A percentile compares a stretch with the other conserved stretches of the same genome.
These are phyloP conservation scores for Diplocarpon mali DNA, from an alignment of 2,329 filamentous ascomycete genomes.

Conservation along the genomic window DNA sequence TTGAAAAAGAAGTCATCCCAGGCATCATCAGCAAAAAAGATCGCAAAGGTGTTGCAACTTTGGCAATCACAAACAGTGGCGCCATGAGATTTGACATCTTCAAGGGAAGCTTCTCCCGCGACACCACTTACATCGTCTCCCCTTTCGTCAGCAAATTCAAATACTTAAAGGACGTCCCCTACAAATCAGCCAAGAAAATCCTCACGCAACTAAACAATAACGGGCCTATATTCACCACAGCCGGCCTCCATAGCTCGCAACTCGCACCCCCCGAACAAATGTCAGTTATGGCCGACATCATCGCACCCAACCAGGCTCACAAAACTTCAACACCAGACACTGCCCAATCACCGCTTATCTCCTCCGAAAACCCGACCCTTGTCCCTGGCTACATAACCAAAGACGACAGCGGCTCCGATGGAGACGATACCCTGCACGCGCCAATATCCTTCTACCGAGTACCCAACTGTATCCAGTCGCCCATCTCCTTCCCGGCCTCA, in stretches of 20 bases:
- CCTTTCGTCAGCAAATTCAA: constrained; percentile 75
- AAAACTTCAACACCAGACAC: constrained; percentile 15
- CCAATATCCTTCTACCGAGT: constrained; percentile 63
- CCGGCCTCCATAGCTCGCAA: constrained; percentile 22
- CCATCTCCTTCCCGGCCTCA: constrained; percentile 46
- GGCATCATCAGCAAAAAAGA: constrained; percentile 47
- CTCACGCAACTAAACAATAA: constrained; percentile 46
- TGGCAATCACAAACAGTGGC: constrained; percentile 80
- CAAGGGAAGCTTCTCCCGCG: constrained; percentile 78
- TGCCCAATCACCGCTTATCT: constrained; percentile 27
- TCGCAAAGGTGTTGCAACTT: constrained; percentile 48
- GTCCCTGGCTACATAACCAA: constrained; percentile 75
- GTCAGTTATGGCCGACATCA: constrained; percentile 10
- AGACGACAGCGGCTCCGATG: constrained; percentile 73
- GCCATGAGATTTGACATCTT: constrained; percentile 94
- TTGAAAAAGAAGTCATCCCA: constrained; percentile 66
- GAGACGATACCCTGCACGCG: constrained; percentile 81
- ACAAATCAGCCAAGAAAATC: constrained; percentile 60
- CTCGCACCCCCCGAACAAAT: constrained; percentile 26
- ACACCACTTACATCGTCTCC: constrained; percentile 75
- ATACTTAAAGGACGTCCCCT: constrained; percentile 73
- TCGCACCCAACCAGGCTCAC: constrained; percentile 8
- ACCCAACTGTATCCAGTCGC: constrained; percentile 73
- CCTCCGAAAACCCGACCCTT: constrained; percentile 29
- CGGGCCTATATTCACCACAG: constrained; percentile 33